A percentile compares a stretch with the other conserved stretches of the same genome.
Evolutionary conservation across 805 yeast species (phyloP).

Genomic region (Candida oleophila): DNA sequence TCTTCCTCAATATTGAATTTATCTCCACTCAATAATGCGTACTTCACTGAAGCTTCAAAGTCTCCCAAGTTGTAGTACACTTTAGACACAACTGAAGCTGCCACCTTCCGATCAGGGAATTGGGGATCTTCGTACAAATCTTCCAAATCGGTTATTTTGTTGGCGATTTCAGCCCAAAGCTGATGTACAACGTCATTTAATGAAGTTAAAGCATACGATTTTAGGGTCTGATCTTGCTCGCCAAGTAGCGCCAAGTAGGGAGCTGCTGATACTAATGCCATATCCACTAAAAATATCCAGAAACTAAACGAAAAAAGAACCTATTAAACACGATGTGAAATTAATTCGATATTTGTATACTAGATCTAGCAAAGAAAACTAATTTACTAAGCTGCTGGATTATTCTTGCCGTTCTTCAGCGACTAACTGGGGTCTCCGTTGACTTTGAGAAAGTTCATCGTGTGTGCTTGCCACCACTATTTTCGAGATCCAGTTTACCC

Average conservation of each 20-base stretch:
- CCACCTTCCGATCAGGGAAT: conserved; percentile 75
- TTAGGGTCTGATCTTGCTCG: conserved; percentile 76
- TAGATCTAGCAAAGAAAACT: neutral
- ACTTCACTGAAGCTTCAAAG: conserved; percentile 84
- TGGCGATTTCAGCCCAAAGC: conserved; percentile 97
- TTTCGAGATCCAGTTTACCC: neutral
- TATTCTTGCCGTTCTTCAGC: no score
- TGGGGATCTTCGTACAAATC: conserved; percentile 82
- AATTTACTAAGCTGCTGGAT: no score
- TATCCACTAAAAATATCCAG: conserved; percentile 11
- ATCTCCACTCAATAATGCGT: conserved; percentile 80
- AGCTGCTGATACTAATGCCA: conserved; percentile 81
- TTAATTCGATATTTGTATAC: neutral
- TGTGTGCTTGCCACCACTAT: neutral
- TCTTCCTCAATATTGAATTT: conserved; percentile 68
- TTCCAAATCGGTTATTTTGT: conserved; percentile 82
- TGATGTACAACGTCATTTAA: conserved; percentile 83
- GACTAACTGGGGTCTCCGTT: neutral
- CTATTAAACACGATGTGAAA: no score
- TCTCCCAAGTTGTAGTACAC: conserved; percentile 91
- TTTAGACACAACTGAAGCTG: conserved; percentile 90
- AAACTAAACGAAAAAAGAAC: no score
- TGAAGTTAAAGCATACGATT: conserved; percentile 80
- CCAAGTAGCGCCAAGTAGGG: conserved; percentile 86
- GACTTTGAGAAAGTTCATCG: neutral